Conservation (phyloP, 768 basidiomycete genomes). For the Lactarius hengduanensis region DNA sequence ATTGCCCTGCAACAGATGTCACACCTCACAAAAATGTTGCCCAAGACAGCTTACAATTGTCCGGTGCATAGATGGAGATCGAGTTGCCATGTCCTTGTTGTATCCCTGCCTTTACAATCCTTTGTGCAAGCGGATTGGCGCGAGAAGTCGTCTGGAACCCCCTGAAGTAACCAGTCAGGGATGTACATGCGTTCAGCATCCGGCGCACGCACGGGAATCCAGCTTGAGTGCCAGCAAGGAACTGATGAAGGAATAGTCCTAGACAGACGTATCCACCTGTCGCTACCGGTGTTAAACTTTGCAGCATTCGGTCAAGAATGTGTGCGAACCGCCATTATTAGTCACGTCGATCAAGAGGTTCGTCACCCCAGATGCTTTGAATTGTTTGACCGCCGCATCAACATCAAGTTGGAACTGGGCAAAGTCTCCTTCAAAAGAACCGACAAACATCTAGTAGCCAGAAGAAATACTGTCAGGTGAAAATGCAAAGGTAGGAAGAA, state of each 20-base stretch:
- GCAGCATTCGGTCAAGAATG: no score
- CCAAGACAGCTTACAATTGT: conserved; percentile 45
- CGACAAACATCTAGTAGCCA: conserved; percentile 52
- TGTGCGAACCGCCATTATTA: conserved; percentile 54
- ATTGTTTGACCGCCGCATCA: conserved; percentile 43
- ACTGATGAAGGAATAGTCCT: conserved; percentile 58
- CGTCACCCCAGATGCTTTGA: conserved; percentile 49
- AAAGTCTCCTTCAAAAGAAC: conserved; percentile 54
- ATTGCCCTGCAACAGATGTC: conserved; percentile 30
- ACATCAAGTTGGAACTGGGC: conserved; percentile 52
- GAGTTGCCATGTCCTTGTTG: conserved; percentile 39
- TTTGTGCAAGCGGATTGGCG: conserved; percentile 56
- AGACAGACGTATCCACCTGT: conserved; percentile 59
- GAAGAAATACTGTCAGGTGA: conserved; percentile 2
- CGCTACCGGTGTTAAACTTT: background rate
- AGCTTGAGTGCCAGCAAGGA: conserved; percentile 50
- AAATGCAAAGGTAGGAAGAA: background rate
- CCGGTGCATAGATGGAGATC: conserved; percentile 46
- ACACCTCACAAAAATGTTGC: background rate
- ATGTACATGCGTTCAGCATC: background rate
- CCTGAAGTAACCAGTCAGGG: conserved; percentile 34
- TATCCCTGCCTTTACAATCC: conserved; percentile 55
- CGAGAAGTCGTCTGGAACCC: conserved; percentile 57
- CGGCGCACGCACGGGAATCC: conserved; percentile 49
- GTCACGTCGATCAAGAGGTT: conserved; percentile 57